These are phyloP conservation scores for Gonapodya sp. DNA, from an alignment of 192 early-diverging fungal genomes.

Conservation along the genomic window DNA sequence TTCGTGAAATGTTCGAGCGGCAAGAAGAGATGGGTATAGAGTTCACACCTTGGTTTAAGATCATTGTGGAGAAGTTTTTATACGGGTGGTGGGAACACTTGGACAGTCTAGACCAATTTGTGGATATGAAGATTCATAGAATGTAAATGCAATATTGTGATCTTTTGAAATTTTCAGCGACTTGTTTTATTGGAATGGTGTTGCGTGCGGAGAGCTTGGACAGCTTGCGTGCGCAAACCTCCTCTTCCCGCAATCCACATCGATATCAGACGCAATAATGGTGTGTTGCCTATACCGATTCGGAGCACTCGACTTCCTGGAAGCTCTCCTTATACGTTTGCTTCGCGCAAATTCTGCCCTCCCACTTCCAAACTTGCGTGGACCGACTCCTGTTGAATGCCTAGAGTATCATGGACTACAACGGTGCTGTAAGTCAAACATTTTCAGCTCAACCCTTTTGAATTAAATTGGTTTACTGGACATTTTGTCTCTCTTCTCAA, in stretches of 20 bases:
- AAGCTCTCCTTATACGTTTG: too few species aligned
- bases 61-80: conserved; percentile 85
- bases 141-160: not conserved
- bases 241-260: not conserved
- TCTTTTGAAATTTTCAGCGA: too few species aligned
- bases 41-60: conserved; percentile 92
- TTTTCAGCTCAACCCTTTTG: too few species aligned
- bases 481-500: too few species aligned
- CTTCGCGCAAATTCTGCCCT: too few species aligned
- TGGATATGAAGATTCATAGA: conserved; percentile 38
- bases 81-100: conserved; percentile 95
- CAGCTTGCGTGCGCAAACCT: not conserved
- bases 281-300: too few species aligned
- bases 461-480: too few species aligned
- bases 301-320: not conserved
- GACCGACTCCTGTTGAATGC: not conserved
- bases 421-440: not conserved
- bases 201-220: too few species aligned
- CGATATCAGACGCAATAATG: not conserved
- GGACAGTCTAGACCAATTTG: conserved; percentile 48
- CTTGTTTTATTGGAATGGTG: not conserved
- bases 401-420: not conserved
- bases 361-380: not conserved
- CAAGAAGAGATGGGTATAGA: conserved; percentile 50
- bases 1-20: conserved; percentile 59